Base-by-base conservation (phyloP, 257 asterid genomes). In the Solanum lycopersicoides region DNA sequence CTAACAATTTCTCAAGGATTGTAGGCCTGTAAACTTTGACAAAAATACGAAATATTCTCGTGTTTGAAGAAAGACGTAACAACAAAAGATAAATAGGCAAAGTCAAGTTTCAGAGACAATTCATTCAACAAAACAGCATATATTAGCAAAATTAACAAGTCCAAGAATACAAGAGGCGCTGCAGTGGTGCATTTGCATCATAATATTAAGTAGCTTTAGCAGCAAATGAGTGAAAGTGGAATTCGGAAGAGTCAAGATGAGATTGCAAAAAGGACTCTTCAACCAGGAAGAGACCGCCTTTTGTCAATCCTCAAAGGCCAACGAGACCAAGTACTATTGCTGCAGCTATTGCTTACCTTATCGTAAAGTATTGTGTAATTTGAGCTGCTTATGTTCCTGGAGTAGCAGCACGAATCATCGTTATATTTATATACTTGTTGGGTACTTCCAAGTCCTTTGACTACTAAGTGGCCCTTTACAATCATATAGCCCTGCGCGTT, bases 341-440 rank as follows among this genome's bases (percentile, higher is more conserved):
- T 53, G 86, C 98, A 95, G 66, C 47, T 50, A 15, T 56, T 63
- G 86, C 90, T 92, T 90, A 89, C 91, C 47, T 93, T 84, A 84
- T 94, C 93, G 15, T 89, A 90, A 32, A 94, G 75, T 88, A 95
- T 91, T 13, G 95, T 94, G 93, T 94, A 93, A 74, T 93, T 93
- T 25, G 95, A 93, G 91, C 96, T 94, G 85, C 96, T 91, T 39
- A 94, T 84, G 41, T 90, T 89, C 88, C 96, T 92, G 21, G 60
- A 89, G 85, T 93, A 94, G 80, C 95, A 94, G 4, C 23, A 89
- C 41, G 75, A 63, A 82, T 87, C 91, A 15, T 91, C 87, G 1
- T n/a, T 45, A 42, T 88, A 92, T 1, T 25, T 12, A 74, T 92
- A 92, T 47, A 69, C 89, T 87, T 94, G 98, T 69, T 90, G 94